Conservation (phyloP, 2,329 filamentous ascomycete species). For the Chlorencoelia australis region DNA sequence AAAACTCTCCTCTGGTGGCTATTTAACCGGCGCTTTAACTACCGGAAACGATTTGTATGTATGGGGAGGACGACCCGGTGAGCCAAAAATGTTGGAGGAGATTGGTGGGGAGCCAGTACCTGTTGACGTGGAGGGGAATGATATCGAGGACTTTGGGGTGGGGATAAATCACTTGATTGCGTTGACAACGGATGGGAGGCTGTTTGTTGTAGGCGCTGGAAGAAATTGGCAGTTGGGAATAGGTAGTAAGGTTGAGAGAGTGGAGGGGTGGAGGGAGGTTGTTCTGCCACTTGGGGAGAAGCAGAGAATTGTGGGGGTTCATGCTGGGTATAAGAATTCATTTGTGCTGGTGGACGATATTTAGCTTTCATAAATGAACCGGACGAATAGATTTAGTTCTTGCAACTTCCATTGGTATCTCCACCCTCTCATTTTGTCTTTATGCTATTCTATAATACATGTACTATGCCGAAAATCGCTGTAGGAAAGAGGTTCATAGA, state of each 20-base stretch:
- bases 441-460: conserved; percentile 31
- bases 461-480: conserved; percentile 15
- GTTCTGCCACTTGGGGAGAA: conserved; percentile 13
- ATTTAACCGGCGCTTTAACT: conserved; percentile 47
- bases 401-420: conserved; percentile 20
- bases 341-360: conserved; percentile 21
- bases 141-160: conserved; percentile 47
- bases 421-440: conserved; percentile 22
- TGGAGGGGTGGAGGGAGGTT: conserved; percentile 20
- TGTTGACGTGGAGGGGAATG: conserved; percentile 32
- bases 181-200: conserved; percentile 36
- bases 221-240: conserved; percentile 50
- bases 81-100: conserved; percentile 12
- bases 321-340: conserved; percentile 25
- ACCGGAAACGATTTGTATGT: conserved; percentile 47
- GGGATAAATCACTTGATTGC: conserved; percentile 50
- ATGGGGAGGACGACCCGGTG: conserved; percentile 40
- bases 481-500: conserved; percentile 45
- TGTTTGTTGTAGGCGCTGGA: conserved; percentile 49
- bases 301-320: conserved; percentile 18
- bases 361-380: conserved; percentile 1
- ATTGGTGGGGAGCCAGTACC: conserved; percentile 14
- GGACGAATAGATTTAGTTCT: background rate
- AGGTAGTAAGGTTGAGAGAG: conserved; percentile 8
- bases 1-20: conserved; percentile 44